Evolutionary conservation across 2,329 filamentous ascomycete genomes (phyloP), one percentile per base, ranked within the genome.

Genomic region (Seiridium cupressi): DNA sequence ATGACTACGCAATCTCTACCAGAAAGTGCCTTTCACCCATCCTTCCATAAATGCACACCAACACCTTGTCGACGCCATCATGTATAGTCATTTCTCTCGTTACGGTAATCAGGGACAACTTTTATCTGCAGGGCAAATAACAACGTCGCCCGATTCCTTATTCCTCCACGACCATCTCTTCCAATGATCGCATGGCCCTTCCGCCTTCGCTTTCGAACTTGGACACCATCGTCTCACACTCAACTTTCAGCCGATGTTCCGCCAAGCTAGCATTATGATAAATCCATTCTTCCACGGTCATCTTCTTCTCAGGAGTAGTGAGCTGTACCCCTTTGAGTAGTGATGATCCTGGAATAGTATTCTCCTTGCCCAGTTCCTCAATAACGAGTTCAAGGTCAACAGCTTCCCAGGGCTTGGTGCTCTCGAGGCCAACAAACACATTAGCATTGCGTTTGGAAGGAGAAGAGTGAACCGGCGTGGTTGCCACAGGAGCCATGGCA

Each of bases 241-340:
- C 90, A 42, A 82, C 78, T 70, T 89, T 89, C 59, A 99, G 79
- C 72, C 87, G 89, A 74, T 88, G 86, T 78, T 98, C 93, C 0
- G 91, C 92, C 70, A 89, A 81, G 62, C 84, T 83, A 0, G 95
- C 95, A 66, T 95, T 93, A 75, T 89, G 85, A 60, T 88, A 81
- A 44, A 99, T 90, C 92, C 94, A 99, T 74, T 97, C 88, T 73
- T 97, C 92, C 0, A 98, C 92, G 4, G 88, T 94, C 93, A 99
- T 97, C 44, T 84, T 81, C 79, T 90, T 93, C 78, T 98, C 95
- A 0, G 88, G 85, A 57, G 84, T 90, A 2, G 85, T 89, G 57
- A 99, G 76, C 11, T 84, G 84, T 0, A 81, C 81, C 44, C 82
- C 79, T 59, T 78, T 80, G 13, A 89, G 72, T 34, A 86, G 76